phyloP scores from a whole-genome alignment of 2,329 filamentous ascomycete species.

The Colletotrichum somersetense region DNA sequence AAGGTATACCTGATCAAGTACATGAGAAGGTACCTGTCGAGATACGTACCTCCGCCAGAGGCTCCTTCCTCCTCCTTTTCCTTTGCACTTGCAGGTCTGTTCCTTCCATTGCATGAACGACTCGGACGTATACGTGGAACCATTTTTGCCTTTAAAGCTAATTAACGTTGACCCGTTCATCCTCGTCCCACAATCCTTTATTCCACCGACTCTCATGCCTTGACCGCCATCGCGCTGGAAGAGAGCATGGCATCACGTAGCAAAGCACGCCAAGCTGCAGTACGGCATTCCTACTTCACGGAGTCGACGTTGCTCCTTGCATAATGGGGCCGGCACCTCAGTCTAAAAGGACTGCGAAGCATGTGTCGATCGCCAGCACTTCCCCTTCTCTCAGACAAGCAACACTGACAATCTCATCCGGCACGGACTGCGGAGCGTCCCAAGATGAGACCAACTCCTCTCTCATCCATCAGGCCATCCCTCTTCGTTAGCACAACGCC shows the following conservation, averaged over 20 bases:
- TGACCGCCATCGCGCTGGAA: neutral
- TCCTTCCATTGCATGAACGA: constrained; percentile 31
- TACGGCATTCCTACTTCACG: neutral
- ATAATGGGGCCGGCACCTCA: neutral
- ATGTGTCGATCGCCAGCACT: neutral
- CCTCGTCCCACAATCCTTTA: constrained; percentile 15
- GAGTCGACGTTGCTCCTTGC: neutral
- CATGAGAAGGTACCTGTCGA: neutral
- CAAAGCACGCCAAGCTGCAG: neutral
- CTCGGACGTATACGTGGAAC: constrained; percentile 24
- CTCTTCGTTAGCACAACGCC: neutral
- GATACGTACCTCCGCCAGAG: neutral
- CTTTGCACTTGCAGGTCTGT: neutral
- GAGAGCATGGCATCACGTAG: neutral
- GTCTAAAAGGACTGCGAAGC: neutral
- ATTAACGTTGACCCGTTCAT: neutral
- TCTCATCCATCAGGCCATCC: too few relatives aligned
- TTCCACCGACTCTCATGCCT: constrained; percentile 18
- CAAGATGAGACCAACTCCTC: neutral
- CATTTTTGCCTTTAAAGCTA: constrained; percentile 11
- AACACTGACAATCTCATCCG: neutral
- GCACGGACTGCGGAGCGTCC: neutral
- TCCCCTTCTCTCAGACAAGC: neutral
- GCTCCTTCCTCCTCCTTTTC: neutral
- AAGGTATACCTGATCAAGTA: neutral